Evolutionary conservation across 1,284 basidiomycete species (phyloP), one percentile per base, ranked within the genome.

Genomic region (Peniophora sp.): DNA sequence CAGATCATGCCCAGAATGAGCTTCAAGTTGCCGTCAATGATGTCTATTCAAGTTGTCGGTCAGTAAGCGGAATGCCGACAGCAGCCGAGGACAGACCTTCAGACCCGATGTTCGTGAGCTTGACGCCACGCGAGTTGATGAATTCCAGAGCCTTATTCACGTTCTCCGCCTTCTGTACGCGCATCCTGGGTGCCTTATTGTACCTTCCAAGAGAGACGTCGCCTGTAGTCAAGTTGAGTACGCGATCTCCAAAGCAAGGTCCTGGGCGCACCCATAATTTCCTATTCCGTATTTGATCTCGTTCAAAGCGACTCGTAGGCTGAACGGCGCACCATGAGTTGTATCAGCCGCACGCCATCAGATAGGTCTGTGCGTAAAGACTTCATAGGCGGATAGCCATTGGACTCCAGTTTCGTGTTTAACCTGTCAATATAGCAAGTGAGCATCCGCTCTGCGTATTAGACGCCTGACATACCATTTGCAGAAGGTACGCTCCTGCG

Each of bases 1-100:
- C 96, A 99, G 60, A 99, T 98, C 91, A 98, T 95, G 34, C 96
- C 96, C 15, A 99, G 79, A 49, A 97, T 97, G 51, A 99, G 87
- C 68, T 99, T 99, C 55, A 96, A 69, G 66, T 97, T 97, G 24
- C 95, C 95, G 65, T 99, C 96, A 53, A 98, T 94, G 63, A 98
- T 97, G 66, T 99, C 95, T 92, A 60, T 17, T 11, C 14, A 45
- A 14, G 18, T 8, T 15, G 41, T 39, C 47, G n/a, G n/a, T n/a
- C n/a, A n/a, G n/a, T n/a, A n/a, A n/a, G 10, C 47, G 48, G 34
- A 45, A n/a, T 22, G 32, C 27, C 20, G 15, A 10, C 8, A 17
- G 15, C 43, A 36, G 17, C 17, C 24, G 11, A 24, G 18, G 42
- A 27, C 39, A 47, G 56, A 86, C 92, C 92, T 79, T 96, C 93